Evolutionary conservation across 2,329 filamentous ascomycete genomes (phyloP).

Genomic region (Verticillium alfalfae): DNA sequence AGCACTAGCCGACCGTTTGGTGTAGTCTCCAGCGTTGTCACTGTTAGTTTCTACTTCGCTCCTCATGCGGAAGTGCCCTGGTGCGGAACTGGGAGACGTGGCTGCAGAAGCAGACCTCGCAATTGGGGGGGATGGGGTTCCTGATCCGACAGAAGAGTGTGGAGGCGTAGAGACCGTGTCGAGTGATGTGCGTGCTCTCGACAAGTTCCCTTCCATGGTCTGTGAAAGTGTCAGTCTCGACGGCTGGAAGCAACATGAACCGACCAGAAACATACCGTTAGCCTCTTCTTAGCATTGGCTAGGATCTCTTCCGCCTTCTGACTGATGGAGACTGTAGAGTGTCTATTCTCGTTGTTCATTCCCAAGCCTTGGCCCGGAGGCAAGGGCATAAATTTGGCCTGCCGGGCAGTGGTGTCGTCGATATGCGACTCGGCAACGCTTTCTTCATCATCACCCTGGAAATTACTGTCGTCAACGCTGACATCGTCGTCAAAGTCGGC

Average conservation of each 20-base stretch:
- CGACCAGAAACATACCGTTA: slow-evolving; percentile 60
- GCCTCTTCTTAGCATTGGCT: slow-evolving; percentile 82
- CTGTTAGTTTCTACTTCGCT: slow-evolving; percentile 44
- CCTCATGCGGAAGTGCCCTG: slow-evolving; percentile 53
- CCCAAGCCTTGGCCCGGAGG: slow-evolving; percentile 16
- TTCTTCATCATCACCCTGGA: slow-evolving; percentile 63
- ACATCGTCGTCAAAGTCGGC: slow-evolving; percentile 56
- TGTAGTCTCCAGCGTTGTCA: slow-evolving; percentile 18
- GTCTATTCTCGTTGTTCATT: slow-evolving; percentile 39
- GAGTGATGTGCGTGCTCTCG: slow-evolving; percentile 67
- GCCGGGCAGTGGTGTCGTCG: slow-evolving; percentile 34
- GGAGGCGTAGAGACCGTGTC: slow-evolving; percentile 32
- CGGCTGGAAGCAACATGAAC: not conserved
- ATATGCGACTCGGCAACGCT: slow-evolving; percentile 55
- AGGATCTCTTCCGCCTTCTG: slow-evolving; percentile 84
- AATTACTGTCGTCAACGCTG: slow-evolving; percentile 60
- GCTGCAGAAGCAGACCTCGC: slow-evolving; percentile 24
- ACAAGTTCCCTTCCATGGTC: slow-evolving; percentile 92
- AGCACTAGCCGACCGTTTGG: slow-evolving; percentile 60
- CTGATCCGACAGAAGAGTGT: slow-evolving; percentile 32
- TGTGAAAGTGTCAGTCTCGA: slow-evolving; percentile 29
- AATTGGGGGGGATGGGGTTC: slow-evolving; percentile 46
- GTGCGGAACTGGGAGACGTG: slow-evolving; percentile 18
- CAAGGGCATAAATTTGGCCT: slow-evolving; percentile 18
- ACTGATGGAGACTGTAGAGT: slow-evolving; percentile 71